Evolutionary conservation across 495 filamentous ascomycete genomes (phyloP), one percentile per base, ranked within the genome.

Genomic region (Pyronema omphalodes): DNA sequence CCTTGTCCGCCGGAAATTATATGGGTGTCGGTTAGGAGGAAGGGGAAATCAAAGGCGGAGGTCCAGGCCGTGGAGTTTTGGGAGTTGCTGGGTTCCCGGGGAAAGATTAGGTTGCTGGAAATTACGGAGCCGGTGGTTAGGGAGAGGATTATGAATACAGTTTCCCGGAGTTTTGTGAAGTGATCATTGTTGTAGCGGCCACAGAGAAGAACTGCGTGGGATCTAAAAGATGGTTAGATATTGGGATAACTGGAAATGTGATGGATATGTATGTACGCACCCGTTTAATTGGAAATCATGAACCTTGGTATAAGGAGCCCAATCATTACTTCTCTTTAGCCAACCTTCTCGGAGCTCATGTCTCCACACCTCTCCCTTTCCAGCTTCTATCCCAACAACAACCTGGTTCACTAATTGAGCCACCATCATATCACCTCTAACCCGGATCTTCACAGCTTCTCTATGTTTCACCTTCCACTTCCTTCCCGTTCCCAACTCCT

Each of bases 1-100:
- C 64, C 64, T 17, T 58, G 54, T 36, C 64, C 64, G 12, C 64
- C 64, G 14, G 63, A 66, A 9, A 66, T 55, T 34, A 66, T 60
- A 36, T 58, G 46, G 1, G 57, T 66, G 33, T 66, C 64, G 11
- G 64, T 66, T 14, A 66, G 40, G 17, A 66, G 51, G 44, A 66
- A 66, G 44, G 61, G 56, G 37, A 61, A 59, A 17, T 65, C 55
- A 37, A 66, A 58, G 1, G 63, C 63, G 9, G 64, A 64, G 8
- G 64, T 66, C 29, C 23, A 29, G 23, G 23, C 23, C 23, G 5
- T 29, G 23, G 23, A 66, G 63, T 8, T 55, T 51, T 1, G 58
- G 57, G 29, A 53, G 55, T 9, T 35, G 33, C 18, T 14, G 44
- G 7, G 44, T 58, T 1, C 39, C 52, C 19, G 29, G 18, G 50